phyloP scores from a whole-genome alignment of 257 asterid species.

The Solanum etuberosum region DNA sequence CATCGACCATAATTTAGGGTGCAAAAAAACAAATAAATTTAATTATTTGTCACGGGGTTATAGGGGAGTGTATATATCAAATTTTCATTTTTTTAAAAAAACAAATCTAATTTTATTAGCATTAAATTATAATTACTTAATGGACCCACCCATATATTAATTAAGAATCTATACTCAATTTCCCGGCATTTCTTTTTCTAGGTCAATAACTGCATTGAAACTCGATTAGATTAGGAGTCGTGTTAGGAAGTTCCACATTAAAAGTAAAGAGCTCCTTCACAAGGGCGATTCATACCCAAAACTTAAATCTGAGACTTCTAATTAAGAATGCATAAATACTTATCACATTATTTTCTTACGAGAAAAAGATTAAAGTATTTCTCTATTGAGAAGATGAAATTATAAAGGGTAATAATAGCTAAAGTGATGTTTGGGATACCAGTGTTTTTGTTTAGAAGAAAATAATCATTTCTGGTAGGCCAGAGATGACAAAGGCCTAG shows the following conservation, averaged over 20 bases:
- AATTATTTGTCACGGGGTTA: neutral
- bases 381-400: neutral
- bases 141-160: neutral
- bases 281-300: no score
- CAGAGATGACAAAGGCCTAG: neutral
- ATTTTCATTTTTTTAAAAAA: neutral
- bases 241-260: no score
- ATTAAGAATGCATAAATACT: no score
- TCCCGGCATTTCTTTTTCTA: no score
- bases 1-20: neutral
- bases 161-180: neutral
- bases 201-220: no score
- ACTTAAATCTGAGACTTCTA: neutral
- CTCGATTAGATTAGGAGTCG: no score
- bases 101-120: neutral
- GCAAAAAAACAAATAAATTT: neutral
- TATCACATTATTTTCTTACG: no score
- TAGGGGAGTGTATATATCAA: neutral
- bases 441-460: no score
- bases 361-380: no score
- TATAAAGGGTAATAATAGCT: neutral
- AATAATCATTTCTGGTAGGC: neutral
- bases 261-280: no score
- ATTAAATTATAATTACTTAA: neutral
- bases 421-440: neutral